phyloP scores from a whole-genome alignment of 2,329 filamentous ascomycete species.

The Passalora sequoiae region DNA sequence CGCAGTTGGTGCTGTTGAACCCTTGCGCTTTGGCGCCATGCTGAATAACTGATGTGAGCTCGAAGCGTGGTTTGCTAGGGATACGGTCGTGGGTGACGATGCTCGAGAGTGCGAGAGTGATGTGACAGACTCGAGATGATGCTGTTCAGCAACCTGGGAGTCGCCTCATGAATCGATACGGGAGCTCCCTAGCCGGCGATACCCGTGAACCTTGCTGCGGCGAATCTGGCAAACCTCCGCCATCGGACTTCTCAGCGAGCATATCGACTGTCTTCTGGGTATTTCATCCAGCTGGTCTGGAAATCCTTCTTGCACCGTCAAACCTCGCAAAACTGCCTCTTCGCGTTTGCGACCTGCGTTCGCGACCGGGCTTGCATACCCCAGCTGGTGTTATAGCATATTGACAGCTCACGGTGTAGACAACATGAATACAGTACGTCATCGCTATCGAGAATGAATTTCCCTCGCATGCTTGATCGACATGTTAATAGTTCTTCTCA shows the following conservation, averaged over 20 bases:
- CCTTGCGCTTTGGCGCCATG: constrained; percentile 39
- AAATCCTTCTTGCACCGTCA: not conserved
- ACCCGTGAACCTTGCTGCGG: constrained; percentile 4
- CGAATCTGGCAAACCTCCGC: not conserved
- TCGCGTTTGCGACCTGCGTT: no score
- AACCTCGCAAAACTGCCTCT: no score
- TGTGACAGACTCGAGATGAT: no score
- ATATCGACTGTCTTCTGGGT: not conserved
- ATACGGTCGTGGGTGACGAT: not conserved
- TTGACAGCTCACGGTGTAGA: no score
- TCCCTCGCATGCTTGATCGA: constrained; percentile 1
- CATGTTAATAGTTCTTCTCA: not conserved
- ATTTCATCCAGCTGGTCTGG: not conserved
- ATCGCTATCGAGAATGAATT: no score
- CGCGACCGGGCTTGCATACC: no score
- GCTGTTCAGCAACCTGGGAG: not conserved
- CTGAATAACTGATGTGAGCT: no score
- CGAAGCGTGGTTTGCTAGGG: no score
- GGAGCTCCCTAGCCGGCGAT: not conserved
- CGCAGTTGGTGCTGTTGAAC: constrained; percentile 33
- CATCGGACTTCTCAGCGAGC: constrained; percentile 4
- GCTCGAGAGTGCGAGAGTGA: not conserved
- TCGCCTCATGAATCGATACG: not conserved
- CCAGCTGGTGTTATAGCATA: no score
- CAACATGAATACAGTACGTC: constrained; percentile 23